Evolutionary conservation across 345 rosid species (phyloP).

Genomic region (Draba incana): DNA sequence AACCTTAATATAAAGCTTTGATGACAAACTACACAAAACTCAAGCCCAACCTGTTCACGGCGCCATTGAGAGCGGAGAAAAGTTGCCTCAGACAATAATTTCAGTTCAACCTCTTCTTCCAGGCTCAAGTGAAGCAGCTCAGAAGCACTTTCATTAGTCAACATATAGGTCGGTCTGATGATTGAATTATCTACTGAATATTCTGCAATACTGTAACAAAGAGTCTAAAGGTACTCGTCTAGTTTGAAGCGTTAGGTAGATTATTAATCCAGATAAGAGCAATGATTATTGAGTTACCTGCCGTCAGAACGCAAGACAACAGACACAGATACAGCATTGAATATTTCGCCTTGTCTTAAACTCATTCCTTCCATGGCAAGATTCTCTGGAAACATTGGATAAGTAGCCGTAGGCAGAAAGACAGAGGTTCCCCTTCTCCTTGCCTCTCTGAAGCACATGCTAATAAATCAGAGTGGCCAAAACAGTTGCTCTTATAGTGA

Average conservation of each 20-base stretch:
- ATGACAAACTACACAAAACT: slow-evolving; percentile 17
- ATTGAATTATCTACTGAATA: slow-evolving; percentile 74
- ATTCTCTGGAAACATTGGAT: slow-evolving; percentile 97
- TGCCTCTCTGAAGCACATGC: slow-evolving; percentile 66
- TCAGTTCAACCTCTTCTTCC: slow-evolving; percentile 84
- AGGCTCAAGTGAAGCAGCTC: slow-evolving; percentile 88
- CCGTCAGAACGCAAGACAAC: slow-evolving; percentile 83
- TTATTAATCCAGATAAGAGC: slow-evolving; percentile 6
- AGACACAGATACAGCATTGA: slow-evolving; percentile 85
- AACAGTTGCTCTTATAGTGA: not conserved
- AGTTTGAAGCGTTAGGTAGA: not conserved
- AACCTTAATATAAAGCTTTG: not conserved
- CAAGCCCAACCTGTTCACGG: slow-evolving; percentile 66
- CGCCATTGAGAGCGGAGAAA: slow-evolving; percentile 80
- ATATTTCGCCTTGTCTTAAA: slow-evolving; percentile 86
- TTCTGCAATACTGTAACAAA: slow-evolving; percentile 74
- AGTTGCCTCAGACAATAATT: slow-evolving; percentile 80
- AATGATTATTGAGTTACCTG: slow-evolving; percentile 57
- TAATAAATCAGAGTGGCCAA: slow-evolving; percentile 28
- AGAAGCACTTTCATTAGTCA: slow-evolving; percentile 94
- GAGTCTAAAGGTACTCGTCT: slow-evolving; percentile 13
- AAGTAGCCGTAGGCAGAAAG: slow-evolving; percentile 92
- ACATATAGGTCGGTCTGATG: slow-evolving; percentile 92
- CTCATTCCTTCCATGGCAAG: slow-evolving; percentile 99
- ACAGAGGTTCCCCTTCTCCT: slow-evolving; percentile 91